Base-by-base conservation (phyloP, 1,284 basidiomycete genomes). In the Clitocybe nebularis region DNA sequence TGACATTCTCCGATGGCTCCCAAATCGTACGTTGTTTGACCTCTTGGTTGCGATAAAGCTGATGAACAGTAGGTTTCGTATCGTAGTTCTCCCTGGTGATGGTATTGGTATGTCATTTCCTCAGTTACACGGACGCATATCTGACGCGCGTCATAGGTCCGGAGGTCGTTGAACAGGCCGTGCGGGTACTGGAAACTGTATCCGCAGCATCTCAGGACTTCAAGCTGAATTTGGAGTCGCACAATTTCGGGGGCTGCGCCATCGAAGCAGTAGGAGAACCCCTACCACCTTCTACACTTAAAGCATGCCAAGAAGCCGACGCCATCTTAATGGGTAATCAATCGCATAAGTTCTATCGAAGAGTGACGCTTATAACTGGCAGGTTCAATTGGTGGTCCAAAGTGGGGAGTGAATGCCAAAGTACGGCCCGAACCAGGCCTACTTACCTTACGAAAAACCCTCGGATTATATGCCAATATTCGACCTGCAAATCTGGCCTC, bases 391-490 rank as follows among this genome's bases (percentile, higher is more conserved):
- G 96, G 95, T 49, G 96, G 95, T 13, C 96, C 96, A 24, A 98
- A 98, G 68, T 99, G 96, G 96, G 94, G 93, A 32, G 86, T 93
- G 2, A 77, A 84, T 42, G 84, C 85, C 52, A 87, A 89, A 62
- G 82, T 98, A 41, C 85, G 96, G 46, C 96, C 96, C n/a, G 96
- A 99, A 67, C 83, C 86, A 53, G 95, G 95, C 45, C 77, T 99
- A 17, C 84, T 99, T 21, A 67, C 73, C n/a, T 79, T 99, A 39
- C 89, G 96, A 58, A 98, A 99, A 68, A 82, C 80, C 33, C 83
- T 98, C 42, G 94, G 93, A 26, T 79, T 98, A 37, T 98, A 95
- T 67, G 95, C 93, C 61, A 99, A 99, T 72, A 96, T 99, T 63
- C 89, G 96, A 25, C 96, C 96, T 4, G 91, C 93, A 17, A 90